phyloP scores from a whole-genome alignment of 2,329 filamentous ascomycete species.

The Aspergillus fischeri region DNA sequence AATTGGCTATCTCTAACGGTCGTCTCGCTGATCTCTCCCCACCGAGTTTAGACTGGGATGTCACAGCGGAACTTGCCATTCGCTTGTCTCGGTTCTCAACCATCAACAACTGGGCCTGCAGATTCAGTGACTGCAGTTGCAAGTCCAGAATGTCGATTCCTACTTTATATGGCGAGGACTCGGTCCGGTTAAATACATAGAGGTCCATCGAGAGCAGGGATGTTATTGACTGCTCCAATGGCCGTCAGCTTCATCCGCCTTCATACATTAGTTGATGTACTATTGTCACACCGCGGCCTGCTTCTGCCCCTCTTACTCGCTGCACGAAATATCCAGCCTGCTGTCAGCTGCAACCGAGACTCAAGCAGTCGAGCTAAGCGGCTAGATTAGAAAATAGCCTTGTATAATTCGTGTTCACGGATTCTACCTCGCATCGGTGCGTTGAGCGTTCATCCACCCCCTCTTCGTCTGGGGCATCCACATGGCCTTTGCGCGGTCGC shows the following conservation, averaged over 20 bases:
- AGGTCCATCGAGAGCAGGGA: not conserved
- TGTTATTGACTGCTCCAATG: not conserved
- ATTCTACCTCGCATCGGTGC: no score
- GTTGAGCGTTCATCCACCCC: no score
- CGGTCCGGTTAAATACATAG: not conserved
- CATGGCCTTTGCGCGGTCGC: not conserved
- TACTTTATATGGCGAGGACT: not conserved
- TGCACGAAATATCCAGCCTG: not conserved
- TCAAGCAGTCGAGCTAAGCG: not conserved
- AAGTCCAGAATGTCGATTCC: not conserved
- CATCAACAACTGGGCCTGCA: not conserved
- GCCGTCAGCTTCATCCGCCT: no score
- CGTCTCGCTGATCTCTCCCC: not conserved
- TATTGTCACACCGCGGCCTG: not conserved
- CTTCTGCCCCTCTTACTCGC: not conserved
- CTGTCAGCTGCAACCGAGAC: not conserved
- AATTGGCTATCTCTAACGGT: no score
- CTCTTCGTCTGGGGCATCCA: not conserved
- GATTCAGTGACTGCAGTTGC: not conserved
- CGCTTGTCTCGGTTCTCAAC: not conserved
- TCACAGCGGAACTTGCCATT: not conserved
- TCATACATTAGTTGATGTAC: not conserved
- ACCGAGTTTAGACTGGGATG: not conserved
- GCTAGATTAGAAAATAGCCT: not conserved
- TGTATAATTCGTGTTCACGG: not conserved